These are phyloP conservation scores for Apiospora pterosperma DNA, from an alignment of 2,329 filamentous ascomycete species.

Conservation along the genomic window DNA sequence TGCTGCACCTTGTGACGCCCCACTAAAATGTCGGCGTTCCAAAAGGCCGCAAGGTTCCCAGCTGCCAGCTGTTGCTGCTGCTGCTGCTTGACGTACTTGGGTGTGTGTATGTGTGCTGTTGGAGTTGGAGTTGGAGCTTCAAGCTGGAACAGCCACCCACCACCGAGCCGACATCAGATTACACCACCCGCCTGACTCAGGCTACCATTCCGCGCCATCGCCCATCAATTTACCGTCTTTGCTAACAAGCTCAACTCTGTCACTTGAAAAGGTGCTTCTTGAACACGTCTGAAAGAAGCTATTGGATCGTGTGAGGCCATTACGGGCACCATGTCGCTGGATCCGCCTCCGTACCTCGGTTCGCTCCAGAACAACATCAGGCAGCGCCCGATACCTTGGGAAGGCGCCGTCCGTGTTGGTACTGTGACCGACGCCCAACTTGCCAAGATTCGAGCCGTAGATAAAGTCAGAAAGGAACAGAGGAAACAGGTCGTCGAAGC, in stretches of 20 bases:
- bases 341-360: conserved; percentile 79
- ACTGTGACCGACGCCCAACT: conserved; percentile 93
- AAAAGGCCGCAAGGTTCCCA: conserved; percentile 2
- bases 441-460: conserved; percentile 92
- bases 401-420: conserved; percentile 88
- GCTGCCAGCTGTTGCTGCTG: no score
- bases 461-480: conserved; percentile 92
- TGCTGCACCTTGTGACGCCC: no score
- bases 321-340: conserved; percentile 69
- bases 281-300: background rate
- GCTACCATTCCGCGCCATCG: background rate
- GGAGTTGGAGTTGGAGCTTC: background rate
- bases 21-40: background rate
- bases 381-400: conserved; percentile 93
- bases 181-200: background rate
- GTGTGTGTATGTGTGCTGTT: no score
- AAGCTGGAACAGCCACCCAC: background rate
- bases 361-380: conserved; percentile 97
- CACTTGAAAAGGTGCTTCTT: background rate
- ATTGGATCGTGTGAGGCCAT: background rate
- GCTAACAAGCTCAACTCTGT: background rate
- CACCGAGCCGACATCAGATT: background rate
- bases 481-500: conserved; percentile 77
- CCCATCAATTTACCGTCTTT: background rate
- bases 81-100: background rate